A percentile compares a stretch with the other conserved stretches of the same genome.
Evolutionary conservation across 2,329 filamentous ascomycete species (phyloP).

Genomic region (Albophoma yamanashiensis): DNA sequence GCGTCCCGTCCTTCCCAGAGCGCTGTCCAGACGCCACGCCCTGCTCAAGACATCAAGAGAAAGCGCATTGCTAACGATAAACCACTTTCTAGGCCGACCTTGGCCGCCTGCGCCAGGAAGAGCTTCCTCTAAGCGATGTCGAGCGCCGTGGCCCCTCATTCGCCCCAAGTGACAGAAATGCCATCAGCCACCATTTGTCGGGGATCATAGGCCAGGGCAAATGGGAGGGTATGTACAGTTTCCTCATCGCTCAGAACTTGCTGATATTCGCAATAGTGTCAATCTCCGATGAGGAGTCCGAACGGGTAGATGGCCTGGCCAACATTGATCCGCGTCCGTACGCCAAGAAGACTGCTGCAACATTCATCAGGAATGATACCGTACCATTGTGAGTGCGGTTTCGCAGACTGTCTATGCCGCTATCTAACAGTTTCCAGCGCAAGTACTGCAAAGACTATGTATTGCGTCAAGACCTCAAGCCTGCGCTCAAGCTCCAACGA

Average conservation of each 20-base stretch:
- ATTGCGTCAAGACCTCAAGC: not conserved
- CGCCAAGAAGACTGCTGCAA: constrained; percentile 6
- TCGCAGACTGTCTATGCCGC: not conserved
- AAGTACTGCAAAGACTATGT: not conserved
- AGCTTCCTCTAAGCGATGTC: constrained; percentile 9
- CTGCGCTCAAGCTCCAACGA: not conserved
- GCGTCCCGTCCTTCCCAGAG: no score
- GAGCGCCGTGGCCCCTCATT: constrained; percentile 8
- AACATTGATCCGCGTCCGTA: constrained; percentile 10
- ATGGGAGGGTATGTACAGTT: constrained; percentile 8
- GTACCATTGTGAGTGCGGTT: not conserved
- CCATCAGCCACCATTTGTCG: constrained; percentile 4
- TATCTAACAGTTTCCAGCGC: constrained; percentile 2
- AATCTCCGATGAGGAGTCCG: constrained; percentile 11
- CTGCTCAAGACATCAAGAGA: not conserved
- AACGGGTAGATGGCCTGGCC: constrained; percentile 10
- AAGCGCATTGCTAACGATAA: not conserved
- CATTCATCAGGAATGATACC: not conserved
- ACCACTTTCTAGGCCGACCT: constrained; percentile 9
- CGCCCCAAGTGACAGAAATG: constrained; percentile 2
- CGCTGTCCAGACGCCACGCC: no score
- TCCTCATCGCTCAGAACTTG: no score
- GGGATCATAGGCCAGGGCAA: constrained; percentile 4
- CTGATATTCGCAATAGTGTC: constrained; percentile 5
- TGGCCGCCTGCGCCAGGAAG: constrained; percentile 10